Evolutionary conservation across 331 rosid genomes (phyloP).

Genomic region (Malus hybrid): DNA sequence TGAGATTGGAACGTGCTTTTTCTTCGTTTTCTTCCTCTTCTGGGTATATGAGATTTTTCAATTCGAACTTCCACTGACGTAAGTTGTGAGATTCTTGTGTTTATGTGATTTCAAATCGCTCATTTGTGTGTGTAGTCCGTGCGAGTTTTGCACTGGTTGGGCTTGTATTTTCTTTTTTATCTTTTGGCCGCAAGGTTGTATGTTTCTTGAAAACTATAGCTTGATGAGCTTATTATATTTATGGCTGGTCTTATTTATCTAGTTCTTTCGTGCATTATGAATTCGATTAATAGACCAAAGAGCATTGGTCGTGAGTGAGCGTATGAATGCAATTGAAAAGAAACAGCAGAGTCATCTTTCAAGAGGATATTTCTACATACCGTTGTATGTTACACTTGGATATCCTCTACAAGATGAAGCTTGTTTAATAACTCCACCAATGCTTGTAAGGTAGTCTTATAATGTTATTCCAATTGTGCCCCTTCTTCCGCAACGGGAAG

Average conservation of each 20-base stretch:
- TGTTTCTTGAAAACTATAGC: slow-evolving; percentile 5
- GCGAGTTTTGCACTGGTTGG: not conserved
- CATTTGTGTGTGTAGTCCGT: slow-evolving; percentile 10
- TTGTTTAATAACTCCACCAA: slow-evolving; percentile 48
- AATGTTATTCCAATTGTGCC: slow-evolving; percentile 54
- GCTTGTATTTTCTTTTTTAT: not conserved
- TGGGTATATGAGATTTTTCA: slow-evolving; percentile 25
- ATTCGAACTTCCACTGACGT: slow-evolving; percentile 15
- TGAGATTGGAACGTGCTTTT: slow-evolving; percentile 20
- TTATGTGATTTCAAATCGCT: slow-evolving; percentile 18
- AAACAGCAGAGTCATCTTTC: no score
- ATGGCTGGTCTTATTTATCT: not conserved
- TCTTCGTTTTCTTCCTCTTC: not conserved
- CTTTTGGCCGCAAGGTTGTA: not conserved
- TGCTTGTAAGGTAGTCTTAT: slow-evolving; percentile 52
- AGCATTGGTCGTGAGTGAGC: not conserved
- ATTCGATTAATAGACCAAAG: not conserved
- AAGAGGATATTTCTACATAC: no score
- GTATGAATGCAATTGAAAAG: no score
- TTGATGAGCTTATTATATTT: not conserved
- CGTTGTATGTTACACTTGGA: slow-evolving; percentile 23
- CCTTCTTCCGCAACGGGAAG: slow-evolving; percentile 61
- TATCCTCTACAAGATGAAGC: slow-evolving; percentile 37
- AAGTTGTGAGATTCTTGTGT: slow-evolving; percentile 18
- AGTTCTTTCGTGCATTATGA: not conserved